These are phyloP conservation scores for Trypanosoma rangeli DNA, from an alignment of 208 protist genomes.

Conservation along the genomic window DNA sequence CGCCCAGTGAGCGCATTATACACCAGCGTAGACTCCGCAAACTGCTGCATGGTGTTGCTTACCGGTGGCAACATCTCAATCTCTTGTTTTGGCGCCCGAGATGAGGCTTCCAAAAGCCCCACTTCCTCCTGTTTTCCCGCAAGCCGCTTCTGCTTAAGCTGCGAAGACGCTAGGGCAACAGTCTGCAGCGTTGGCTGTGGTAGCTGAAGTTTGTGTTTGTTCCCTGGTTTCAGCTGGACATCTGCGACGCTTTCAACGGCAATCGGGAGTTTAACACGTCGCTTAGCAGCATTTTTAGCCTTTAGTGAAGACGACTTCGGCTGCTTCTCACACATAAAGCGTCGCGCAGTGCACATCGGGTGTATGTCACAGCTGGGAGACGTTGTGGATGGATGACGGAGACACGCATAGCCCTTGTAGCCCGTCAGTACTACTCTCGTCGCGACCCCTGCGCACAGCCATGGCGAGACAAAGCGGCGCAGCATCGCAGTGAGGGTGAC, in stretches of 20 bases:
- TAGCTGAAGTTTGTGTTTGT: not conserved
- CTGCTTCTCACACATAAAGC: conserved; percentile 10
- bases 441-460: not conserved
- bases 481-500: conserved; percentile 1
- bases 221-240: not conserved
- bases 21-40: conserved; percentile 39
- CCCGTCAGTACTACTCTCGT: not conserved
- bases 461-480: conserved; percentile 4
- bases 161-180: not conserved
- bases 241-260: not conserved
- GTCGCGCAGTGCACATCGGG: conserved; percentile 14
- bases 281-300: not conserved
- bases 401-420: not conserved
- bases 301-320: not conserved
- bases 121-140: not conserved
- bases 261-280: not conserved
- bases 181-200: not conserved
- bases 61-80: conserved; percentile 9
- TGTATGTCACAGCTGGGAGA: not conserved
- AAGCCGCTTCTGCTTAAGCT: not conserved
- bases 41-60: not conserved
- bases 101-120: not conserved
- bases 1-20: conserved; percentile 86
- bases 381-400: not conserved
- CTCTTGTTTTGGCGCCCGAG: not conserved